Percentiles rank a stretch among this genome's conserved stretches.
Conservation (phyloP, 345 rosid species). For the Pistacia atlantica region DNA sequence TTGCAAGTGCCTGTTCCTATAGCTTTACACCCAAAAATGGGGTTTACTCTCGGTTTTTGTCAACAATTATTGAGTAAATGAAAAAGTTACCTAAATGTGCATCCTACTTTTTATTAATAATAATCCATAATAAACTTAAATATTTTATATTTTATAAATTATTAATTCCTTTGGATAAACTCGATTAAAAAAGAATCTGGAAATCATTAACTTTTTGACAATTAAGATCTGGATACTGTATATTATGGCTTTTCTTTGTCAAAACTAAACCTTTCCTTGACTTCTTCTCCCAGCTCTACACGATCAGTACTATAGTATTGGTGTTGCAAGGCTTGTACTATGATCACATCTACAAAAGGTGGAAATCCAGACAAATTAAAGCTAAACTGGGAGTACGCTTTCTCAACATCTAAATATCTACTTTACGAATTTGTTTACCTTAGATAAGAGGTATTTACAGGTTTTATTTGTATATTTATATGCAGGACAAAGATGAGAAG, state of each 20-base stretch:
- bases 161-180: neutral
- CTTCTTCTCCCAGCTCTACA: constrained; percentile 61
- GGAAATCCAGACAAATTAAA: constrained; percentile 34
- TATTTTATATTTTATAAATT: neutral
- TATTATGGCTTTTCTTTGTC: neutral
- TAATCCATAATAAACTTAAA: neutral
- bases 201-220: too few relatives aligned
- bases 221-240: neutral
- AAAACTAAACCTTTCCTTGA: neutral
- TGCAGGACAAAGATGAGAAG: constrained; percentile 50
- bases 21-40: too few relatives aligned
- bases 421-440: neutral
- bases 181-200: neutral
- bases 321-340: constrained; percentile 83
- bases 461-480: constrained; percentile 5
- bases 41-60: too few relatives aligned
- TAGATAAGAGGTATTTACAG: neutral
- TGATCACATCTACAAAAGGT: constrained; percentile 56
- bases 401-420: neutral
- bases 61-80: too few relatives aligned
- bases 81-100: too few relatives aligned
- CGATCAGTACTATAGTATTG: constrained; percentile 69
- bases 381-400: constrained; percentile 31
- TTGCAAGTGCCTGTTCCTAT: too few relatives aligned
- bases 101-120: neutral